A percentile compares a stretch with the other conserved stretches of the same genome.
Conservation (phyloP, 1,139 yeast genomes). For the Yamadazyma trypodendri region DNA sequence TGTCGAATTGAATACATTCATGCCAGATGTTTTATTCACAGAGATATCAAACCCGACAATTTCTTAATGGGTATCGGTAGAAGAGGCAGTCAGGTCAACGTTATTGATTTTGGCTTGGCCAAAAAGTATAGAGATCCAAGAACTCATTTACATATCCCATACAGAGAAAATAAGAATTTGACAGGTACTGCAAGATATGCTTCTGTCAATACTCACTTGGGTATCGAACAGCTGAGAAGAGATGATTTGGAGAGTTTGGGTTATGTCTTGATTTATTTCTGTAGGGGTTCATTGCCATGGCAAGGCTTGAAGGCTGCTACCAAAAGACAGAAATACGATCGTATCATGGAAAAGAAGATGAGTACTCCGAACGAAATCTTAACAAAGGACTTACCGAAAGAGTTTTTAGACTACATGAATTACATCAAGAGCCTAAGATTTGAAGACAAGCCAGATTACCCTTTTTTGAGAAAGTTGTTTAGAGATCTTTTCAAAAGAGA, state of each 20-base stretch:
- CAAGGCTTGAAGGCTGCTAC: constrained; percentile 98
- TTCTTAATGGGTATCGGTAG: constrained; percentile 96
- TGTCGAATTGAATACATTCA: constrained; percentile 95
- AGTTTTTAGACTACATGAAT: constrained; percentile 83
- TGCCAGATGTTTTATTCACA: constrained; percentile 90
- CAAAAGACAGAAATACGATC: constrained; percentile 93
- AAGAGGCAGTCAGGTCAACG: constrained; percentile 92
- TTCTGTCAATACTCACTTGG: constrained; percentile 91
- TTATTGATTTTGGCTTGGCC: constrained; percentile 96
- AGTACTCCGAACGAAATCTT: constrained; percentile 86
- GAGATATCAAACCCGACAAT: constrained; percentile 94
- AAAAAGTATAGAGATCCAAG: constrained; percentile 94
- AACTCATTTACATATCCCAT: constrained; percentile 93
- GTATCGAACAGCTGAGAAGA: constrained; percentile 94
- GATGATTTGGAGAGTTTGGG: constrained; percentile 97
- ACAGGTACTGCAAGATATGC: constrained; percentile 99
- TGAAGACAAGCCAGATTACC: constrained; percentile 95
- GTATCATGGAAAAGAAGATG: constrained; percentile 95
- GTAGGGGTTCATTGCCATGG: constrained; percentile 97
- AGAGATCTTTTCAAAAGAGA: constrained; percentile 88
- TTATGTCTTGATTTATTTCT: constrained; percentile 89
- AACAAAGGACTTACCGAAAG: constrained; percentile 89
- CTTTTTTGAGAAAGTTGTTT: constrained; percentile 82
- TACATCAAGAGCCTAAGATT: constrained; percentile 89
- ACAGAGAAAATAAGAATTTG: constrained; percentile 91